A percentile compares a stretch with the other conserved stretches of the same genome.
Conservation (phyloP, 225 moss, liverwort and hornwort genomes). For the Sphagnum tenellum region DNA sequence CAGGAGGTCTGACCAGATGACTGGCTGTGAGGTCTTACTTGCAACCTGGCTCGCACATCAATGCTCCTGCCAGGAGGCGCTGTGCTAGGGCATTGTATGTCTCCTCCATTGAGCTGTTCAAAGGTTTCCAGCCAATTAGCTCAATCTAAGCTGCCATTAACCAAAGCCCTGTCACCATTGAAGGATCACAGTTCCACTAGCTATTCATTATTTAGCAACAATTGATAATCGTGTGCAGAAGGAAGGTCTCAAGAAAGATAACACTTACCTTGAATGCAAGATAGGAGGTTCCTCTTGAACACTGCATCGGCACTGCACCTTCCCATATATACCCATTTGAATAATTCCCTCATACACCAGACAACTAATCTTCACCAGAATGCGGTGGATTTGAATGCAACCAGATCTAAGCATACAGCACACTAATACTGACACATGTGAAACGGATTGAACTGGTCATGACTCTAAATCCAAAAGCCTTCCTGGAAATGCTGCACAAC, state of each 20-base stretch:
- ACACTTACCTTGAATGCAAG: slow-evolving; percentile 27
- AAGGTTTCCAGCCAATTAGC: slow-evolving; percentile 2
- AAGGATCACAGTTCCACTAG: background rate
- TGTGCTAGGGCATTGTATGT: slow-evolving; percentile 68
- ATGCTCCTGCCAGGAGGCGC: slow-evolving; percentile 44
- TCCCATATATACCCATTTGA: background rate
- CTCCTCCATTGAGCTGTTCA: slow-evolving; percentile 73
- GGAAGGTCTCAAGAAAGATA: no score
- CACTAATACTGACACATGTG: no score
- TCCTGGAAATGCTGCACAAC: no score
- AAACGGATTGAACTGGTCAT: no score
- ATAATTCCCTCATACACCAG: no score
- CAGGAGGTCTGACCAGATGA: background rate
- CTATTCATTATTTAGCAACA: background rate
- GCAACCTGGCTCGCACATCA: slow-evolving; percentile 28
- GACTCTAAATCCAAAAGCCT: no score
- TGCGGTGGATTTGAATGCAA: no score
- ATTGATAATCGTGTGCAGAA: background rate
- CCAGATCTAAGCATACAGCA: no score
- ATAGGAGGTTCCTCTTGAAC: slow-evolving; percentile 38
- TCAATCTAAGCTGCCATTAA: background rate
- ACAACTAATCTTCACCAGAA: no score
- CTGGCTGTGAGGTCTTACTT: slow-evolving; percentile 31
- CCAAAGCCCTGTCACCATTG: no score
- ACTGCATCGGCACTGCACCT: slow-evolving; percentile 40